Evolutionary conservation across 768 basidiomycete genomes (phyloP), one percentile per base, ranked within the genome.

Genomic region (Leccinum incarnatum): DNA sequence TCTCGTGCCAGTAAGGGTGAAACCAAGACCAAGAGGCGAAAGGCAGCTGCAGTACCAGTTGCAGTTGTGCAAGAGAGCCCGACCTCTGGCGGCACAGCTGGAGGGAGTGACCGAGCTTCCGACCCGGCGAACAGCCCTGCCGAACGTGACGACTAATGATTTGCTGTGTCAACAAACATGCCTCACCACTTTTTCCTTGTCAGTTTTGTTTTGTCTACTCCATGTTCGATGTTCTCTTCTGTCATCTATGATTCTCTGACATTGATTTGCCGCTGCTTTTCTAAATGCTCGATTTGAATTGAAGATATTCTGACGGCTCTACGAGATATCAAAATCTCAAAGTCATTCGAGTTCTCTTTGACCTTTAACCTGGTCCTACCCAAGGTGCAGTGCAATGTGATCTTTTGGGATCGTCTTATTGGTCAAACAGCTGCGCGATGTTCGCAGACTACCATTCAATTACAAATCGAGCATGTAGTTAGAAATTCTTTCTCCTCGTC

Each of bases 21-120:
- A 14, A 49, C 68, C 7, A 75, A 72, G 54, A 21, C 60, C 29
- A 77, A 74, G 67, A 78, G 76, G 62, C 52, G 56, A 10, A 77
- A 76, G 65, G 56, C 54, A 1, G 15, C 10, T 42, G n/a, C 40
- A 11, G 40, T 11, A 19, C n/a, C 5, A 42, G 40, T 19, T 7
- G 27, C 49, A 32, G 55, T 29, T 21, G 21, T 25, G 5, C 56
- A 61, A 57, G 67, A 64, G 34, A 65, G 60, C n/a, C 56, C 67
- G 25, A 56, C 61, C 10, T 59, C 69, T 32, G 68, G 67, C 46
- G 71, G 62, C 32, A 59, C 71, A n/a, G 59, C 55, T 23, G 67
- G 60, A 60, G 69, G 66, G 52, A 67, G 62, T 50, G 73, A 74
- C 45, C 71, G 52, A n/a, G 51, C 61, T 3, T 68, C 72, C 11